phyloP scores from a whole-genome alignment of 2,329 filamentous ascomycete species.

The Paraphoma chrysanthemicola region DNA sequence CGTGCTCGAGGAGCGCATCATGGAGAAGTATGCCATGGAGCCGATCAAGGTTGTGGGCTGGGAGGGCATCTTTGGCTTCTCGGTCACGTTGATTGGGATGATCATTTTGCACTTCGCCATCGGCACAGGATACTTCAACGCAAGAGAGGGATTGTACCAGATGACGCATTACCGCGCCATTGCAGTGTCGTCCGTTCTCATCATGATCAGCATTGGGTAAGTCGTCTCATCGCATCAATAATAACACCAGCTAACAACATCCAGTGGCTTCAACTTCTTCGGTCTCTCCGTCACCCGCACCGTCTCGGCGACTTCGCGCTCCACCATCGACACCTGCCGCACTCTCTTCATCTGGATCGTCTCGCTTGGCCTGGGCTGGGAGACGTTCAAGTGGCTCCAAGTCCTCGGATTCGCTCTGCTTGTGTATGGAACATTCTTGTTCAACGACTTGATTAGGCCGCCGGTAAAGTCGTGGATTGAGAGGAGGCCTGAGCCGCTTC shows the following conservation, averaged over 20 bases:
- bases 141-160: constrained; percentile 82
- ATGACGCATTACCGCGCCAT: constrained; percentile 76
- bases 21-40: constrained; percentile 79
- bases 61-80: constrained; percentile 93
- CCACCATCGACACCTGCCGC: constrained; percentile 95
- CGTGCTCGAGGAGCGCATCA: constrained; percentile 91
- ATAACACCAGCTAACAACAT: constrained; percentile 12
- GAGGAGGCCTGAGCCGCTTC: constrained; percentile 65
- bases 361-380: constrained; percentile 91
- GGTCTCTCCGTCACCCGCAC: constrained; percentile 88
- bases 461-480: constrained; percentile 73
- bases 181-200: constrained; percentile 79
- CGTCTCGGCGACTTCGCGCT: constrained; percentile 90
- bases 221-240: constrained; percentile 35
- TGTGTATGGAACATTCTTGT: constrained; percentile 95
- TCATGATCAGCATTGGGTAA: constrained; percentile 98
- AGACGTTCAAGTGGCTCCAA: constrained; percentile 97
- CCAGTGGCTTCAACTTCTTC: constrained; percentile 97
- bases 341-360: constrained; percentile 99
- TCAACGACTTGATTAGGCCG: constrained; percentile 90
- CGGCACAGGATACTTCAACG: constrained; percentile 89
- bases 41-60: constrained; percentile 93
- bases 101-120: constrained; percentile 77
- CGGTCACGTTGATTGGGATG: constrained; percentile 80
- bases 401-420: constrained; percentile 86